Evolutionary conservation across 345 rosid species (phyloP).

Genomic region (Zanthoxylum bungeanum): DNA sequence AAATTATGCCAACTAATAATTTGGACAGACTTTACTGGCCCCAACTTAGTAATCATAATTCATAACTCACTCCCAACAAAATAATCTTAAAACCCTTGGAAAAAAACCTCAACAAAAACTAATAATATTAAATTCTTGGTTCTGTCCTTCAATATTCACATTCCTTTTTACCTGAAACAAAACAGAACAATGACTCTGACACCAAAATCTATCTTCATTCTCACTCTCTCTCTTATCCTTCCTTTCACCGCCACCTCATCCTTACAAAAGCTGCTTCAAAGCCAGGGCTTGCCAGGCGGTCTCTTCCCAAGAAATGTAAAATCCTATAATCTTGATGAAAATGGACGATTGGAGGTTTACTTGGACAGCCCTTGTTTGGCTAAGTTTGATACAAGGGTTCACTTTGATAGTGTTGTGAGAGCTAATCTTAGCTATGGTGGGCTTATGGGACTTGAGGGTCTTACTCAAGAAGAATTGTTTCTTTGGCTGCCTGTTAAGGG

Average conservation of each 20-base stretch:
- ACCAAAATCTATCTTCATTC: conserved; percentile 19
- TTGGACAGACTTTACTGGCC: conserved; percentile 13
- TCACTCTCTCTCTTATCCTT: conserved; percentile 26
- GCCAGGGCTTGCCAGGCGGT: conserved; percentile 83
- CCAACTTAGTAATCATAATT: conserved; percentile 3
- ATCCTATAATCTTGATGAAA: conserved; percentile 42
- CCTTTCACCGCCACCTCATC: conserved; percentile 37
- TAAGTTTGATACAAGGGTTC: conserved; percentile 65
- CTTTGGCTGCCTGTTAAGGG: conserved; percentile 86
- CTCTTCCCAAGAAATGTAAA: conserved; percentile 68
- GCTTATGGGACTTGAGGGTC: conserved; percentile 70
- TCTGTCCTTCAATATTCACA: not conserved
- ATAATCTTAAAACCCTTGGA: conserved; percentile 7
- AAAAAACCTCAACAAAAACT: conserved; percentile 4
- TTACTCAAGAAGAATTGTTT: conserved; percentile 77
- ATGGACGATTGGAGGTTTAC: conserved; percentile 60
- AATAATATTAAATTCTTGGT: not conserved
- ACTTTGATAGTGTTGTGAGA: conserved; percentile 59
- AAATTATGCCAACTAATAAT: not conserved
- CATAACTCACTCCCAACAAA: conserved; percentile 1
- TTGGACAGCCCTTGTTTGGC: conserved; percentile 72
- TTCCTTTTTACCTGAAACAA: not conserved
- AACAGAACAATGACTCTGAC: conserved; percentile 37
- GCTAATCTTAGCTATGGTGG: conserved; percentile 90
- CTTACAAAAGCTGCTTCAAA: conserved; percentile 54